Evolutionary conservation across 371 early-diverging fungal species (phyloP), one percentile per base, ranked within the genome.

Genomic region (Encephalitozoon intestinalis): DNA sequence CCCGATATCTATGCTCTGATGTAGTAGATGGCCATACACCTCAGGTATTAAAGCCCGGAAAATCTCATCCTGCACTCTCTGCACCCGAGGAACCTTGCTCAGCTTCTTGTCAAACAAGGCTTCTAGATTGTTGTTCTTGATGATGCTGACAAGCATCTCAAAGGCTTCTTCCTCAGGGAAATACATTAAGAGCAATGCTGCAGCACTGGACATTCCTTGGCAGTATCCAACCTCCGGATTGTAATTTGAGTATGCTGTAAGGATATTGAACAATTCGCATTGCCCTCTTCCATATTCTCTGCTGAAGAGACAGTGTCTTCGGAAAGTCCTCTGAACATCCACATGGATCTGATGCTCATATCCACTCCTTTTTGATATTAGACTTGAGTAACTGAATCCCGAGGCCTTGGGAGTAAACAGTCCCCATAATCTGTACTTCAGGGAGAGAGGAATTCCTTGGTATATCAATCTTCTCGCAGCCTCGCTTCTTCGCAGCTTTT

Each of bases 141-240:
- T 78, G 7, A 84, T 71, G 4, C 58, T 53, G 18, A 75, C 67
- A 2, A 82, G 70, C 67, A 84, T 73, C 25, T 58, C 65, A 70
- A 82, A 84, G 12, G 81, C 79, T 21, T 84, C 82, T 49, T 80
- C 72, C 28, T 84, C 79, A 25, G 69, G 52, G 70, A 81, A 84
- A 69, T 83, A 80, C 79, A 81, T 82, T 31, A 86, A 49, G 37
- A 86, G 50, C 21, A 85, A 46, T 51, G 74, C 84, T 40, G 77
- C 78, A 54, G 83, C 77, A 54, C 76, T 79, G 31, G 83, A 81
- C 79, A 86, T 85, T 9, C 86, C 86, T 63, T 86, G 86, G 74
- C 86, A 86, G 67, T 86, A 86, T 54, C 84, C 85, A 63, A 86
- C 80, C 7, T 51, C 28, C 28, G 76, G 78, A 28, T 75, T 77